Evolutionary conservation across 2,329 filamentous ascomycete species (phyloP), one percentile per base, ranked within the genome.

Genomic region (Fusarium sp.): DNA sequence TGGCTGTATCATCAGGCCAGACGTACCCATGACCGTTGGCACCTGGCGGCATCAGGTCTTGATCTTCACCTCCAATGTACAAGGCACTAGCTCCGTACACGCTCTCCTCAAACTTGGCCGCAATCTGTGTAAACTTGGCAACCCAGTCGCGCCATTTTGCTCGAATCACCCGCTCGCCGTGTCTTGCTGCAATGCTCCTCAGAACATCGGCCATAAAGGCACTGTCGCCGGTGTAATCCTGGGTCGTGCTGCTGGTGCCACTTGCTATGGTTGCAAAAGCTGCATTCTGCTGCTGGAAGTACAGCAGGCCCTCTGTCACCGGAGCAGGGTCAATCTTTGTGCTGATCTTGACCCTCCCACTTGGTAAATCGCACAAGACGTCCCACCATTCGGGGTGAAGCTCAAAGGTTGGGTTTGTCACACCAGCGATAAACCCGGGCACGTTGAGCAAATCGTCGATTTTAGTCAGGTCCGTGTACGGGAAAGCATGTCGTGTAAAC

Each of bases 381-480:
- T 99, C 95, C 95, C 95, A 99, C 95, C 95, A 99, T 73, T 97
- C 93, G 0, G 91, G 91, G 71, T 98, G 94, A 71, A 93, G 87
- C 60, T 94, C 93, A 73, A 99, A 99, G 0, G 93, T 94, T 6
- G 95, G 95, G 72, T 99, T 99, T 2, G 94, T 99, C 36, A 99
- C 95, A 53, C 95, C 95, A 3, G 95, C 95, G 69, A 99, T 97
- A 76, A 99, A 99, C 3, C 95, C 95, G 7, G 95, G 94, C 0
- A 99, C 95, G 70, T 96, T 94, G 43, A 99, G 83, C 10, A 99
- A 84, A 73, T 98, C 95, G 66, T 99, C 95, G 57, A 99, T 93
- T 77, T 99, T 99, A 63, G 93, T 97, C 38, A 99, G 82, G 78
- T 99, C 95, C 1, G 95, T 99, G 72, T 99, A 99, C 3, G 95